These are phyloP conservation scores for Tolypocladium inflatum DNA, from an alignment of 2,329 filamentous ascomycete species.

Conservation along the genomic window DNA sequence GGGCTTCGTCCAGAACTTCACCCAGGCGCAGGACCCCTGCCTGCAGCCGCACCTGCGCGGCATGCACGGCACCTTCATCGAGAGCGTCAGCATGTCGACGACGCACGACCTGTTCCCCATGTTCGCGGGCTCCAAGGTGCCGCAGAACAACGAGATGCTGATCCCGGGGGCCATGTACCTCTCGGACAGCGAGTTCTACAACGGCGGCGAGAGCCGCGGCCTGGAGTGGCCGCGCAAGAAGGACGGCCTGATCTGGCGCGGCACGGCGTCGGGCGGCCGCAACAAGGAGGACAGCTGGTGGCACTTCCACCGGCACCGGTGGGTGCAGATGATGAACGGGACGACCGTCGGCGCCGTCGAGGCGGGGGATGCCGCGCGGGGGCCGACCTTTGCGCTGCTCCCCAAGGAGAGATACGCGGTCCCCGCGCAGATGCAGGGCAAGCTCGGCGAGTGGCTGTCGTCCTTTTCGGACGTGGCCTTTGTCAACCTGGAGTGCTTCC, in stretches of 20 bases:
- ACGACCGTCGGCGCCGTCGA: conserved; percentile 44
- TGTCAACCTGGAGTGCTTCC: conserved; percentile 25
- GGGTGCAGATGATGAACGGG: conserved; percentile 59
- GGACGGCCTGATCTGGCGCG: conserved; percentile 51
- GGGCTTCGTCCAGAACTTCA: conserved; percentile 50
- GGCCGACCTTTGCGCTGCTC: conserved; percentile 41
- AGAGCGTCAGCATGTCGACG: conserved; percentile 39
- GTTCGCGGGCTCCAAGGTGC: conserved; percentile 53
- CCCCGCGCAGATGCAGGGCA: conserved; percentile 17
- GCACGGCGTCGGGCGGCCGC: conserved; percentile 52
- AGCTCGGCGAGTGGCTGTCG: conserved; percentile 30
- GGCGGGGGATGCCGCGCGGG: conserved; percentile 19
- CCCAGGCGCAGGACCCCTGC: conserved; percentile 47
- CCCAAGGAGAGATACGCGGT: conserved; percentile 31
- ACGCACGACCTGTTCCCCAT: conserved; percentile 48
- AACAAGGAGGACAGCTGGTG: conserved; percentile 47
- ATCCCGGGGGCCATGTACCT: conserved; percentile 59
- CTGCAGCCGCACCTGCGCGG: conserved; percentile 43
- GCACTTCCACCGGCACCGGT: conserved; percentile 60
- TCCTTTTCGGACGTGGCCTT: conserved; percentile 35
- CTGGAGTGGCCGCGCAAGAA: conserved; percentile 48
- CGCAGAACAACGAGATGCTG: conserved; percentile 53
- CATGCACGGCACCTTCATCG: conserved; percentile 48
- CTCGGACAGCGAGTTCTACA: conserved; percentile 46
- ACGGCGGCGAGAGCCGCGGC: conserved; percentile 44